Base-by-base conservation (phyloP, 192 early-diverging fungal genomes). In the Mortierella claussenii region DNA sequence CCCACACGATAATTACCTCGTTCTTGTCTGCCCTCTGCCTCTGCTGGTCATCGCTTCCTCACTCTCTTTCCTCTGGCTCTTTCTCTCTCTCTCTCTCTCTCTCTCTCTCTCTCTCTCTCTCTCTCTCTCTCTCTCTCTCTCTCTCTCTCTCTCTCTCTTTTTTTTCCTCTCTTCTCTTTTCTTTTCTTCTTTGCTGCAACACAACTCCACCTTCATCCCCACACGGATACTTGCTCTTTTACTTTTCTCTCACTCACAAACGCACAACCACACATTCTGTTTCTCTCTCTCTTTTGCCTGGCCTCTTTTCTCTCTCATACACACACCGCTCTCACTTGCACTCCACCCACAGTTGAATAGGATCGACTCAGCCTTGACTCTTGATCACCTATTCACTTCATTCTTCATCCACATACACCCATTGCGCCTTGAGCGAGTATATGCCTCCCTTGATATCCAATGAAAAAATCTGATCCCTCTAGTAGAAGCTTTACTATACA, bases 361-460 rank as follows among this genome's bases (percentile, higher is more conserved):
- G 59, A 60, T 60, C 59, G 59, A 60, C 47, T 60, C 59, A 49
- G 46, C 47, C 42, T 48, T 60, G 47, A 31, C 47, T 60, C 59
- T 60, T 60, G 59, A 60, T 60, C 59, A 47, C 42, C 48, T 49
- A 54, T 48, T 66, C 51, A 30, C 48, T 43, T 32, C 40, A 12
- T 3, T 51, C 1, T 31, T 37, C 56, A 55, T 48, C 52, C 59
- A 57, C n/a, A 30, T 20, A 42, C 27, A 32, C 34, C 30, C 28
- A 37, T 24, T 56, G 37, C 60, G 43, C 63, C 51, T 54, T 51
- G 62, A 53, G 62, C 62, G 49, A 60, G 32, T 75, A 53, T 65
- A 75, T 75, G 71, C 69, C 71, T 59, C 71, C 71, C 33, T 66
- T 75, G 71, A 60, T 66, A 66, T 75, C 71, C 57, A 75, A 75